Percentiles rank a stretch among this genome's conserved stretches.
Evolutionary conservation across 192 early-diverging fungal genomes (phyloP).

Genomic region (Podochytrium sp.): DNA sequence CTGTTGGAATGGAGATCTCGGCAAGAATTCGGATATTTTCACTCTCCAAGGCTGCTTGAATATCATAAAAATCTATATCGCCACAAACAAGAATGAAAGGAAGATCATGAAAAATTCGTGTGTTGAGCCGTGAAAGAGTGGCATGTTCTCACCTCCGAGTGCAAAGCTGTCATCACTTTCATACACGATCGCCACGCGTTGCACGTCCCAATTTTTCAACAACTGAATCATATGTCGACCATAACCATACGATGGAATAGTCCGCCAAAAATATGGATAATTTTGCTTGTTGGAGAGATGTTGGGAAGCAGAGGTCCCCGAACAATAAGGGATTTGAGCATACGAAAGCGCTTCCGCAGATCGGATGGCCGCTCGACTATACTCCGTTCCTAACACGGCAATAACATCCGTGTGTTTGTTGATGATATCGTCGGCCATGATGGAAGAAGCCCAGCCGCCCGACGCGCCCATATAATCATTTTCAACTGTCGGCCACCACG

Average conservation of each 20-base stretch:
- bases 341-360: background rate
- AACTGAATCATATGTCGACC: background rate
- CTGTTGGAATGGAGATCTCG: background rate
- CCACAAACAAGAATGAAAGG: background rate
- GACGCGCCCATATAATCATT: background rate
- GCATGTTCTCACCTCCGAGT: background rate
- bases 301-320: background rate
- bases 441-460: background rate
- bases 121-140: too few relatives aligned
- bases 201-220: conserved; percentile 8
- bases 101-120: too few relatives aligned
- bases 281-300: conserved; percentile 12
- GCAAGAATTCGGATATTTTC: background rate
- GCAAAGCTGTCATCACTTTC: conserved; percentile 18
- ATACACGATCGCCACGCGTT: background rate
- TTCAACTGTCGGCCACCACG: background rate
- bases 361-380: background rate
- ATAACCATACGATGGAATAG: background rate
- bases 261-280: conserved; percentile 11
- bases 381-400: conserved; percentile 1
- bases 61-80: background rate
- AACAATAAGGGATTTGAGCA: conserved; percentile 13
- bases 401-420: conserved; percentile 7
- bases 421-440: background rate
- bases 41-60: background rate